These are phyloP conservation scores for Pestalotiopsis sp. DNA, from an alignment of 2,329 filamentous ascomycete genomes.

Conservation along the genomic window DNA sequence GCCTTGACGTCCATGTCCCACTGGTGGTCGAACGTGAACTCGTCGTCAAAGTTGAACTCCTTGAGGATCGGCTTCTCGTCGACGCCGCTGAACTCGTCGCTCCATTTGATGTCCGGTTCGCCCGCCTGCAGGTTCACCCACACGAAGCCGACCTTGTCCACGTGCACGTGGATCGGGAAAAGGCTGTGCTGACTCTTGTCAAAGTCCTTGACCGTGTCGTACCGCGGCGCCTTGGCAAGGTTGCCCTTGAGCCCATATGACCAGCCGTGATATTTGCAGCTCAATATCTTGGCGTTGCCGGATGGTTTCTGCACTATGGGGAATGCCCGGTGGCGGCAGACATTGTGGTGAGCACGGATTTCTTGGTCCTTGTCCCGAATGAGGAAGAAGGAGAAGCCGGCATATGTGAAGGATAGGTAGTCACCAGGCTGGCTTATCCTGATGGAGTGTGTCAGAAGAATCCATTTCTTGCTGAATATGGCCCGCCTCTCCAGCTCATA, in stretches of 20 bases:
- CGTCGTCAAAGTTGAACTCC: conserved; percentile 44
- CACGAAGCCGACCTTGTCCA: conserved; percentile 55
- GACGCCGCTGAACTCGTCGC: conserved; percentile 49
- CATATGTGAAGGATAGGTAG: conserved; percentile 55
- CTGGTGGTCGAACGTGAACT: conserved; percentile 57
- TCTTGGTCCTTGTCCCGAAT: conserved; percentile 48
- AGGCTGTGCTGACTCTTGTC: conserved; percentile 56
- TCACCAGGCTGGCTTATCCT: conserved; percentile 51
- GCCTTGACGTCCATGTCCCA: conserved; percentile 58
- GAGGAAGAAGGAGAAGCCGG: conserved; percentile 57
- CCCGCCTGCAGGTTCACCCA: conserved; percentile 57
- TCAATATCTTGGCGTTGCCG: conserved; percentile 52
- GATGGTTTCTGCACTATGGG: conserved; percentile 52
- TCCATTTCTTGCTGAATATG: conserved; percentile 42
- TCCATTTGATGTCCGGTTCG: conserved; percentile 49
- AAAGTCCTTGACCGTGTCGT: conserved; percentile 55
- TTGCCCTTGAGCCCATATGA: conserved; percentile 58
- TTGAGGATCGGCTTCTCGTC: conserved; percentile 46
- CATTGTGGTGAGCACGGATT: conserved; percentile 62
- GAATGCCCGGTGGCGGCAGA: conserved; percentile 62
- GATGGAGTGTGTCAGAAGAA: conserved; percentile 34
- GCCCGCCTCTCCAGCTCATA: conserved; percentile 45
- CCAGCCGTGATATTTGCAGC: conserved; percentile 65
- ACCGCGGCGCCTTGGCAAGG: conserved; percentile 60
- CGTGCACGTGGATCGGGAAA: conserved; percentile 53